A percentile compares a stretch with the other conserved stretches of the same genome.
Conservation (phyloP, 78 protist genomes). For the Dictyostelium discoideum region DNA sequence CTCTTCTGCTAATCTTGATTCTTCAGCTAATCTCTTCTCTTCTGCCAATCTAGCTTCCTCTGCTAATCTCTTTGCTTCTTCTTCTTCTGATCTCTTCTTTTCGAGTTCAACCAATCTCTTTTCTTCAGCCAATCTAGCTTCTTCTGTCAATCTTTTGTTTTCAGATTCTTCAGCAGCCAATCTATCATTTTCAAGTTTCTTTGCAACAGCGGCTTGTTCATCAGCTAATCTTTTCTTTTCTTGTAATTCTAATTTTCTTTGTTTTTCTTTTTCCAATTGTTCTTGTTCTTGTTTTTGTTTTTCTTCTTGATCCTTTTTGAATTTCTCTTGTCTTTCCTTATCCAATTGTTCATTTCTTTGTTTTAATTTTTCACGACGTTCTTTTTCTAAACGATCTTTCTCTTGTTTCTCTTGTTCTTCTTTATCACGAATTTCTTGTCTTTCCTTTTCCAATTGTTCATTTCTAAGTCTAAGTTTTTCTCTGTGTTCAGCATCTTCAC, state of each 20-base stretch:
- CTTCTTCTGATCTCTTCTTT: neutral
- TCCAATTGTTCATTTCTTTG: neutral
- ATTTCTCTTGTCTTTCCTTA: neutral
- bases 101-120: neutral
- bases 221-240: neutral
- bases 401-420: neutral
- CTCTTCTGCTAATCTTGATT: slow-evolving; percentile 12
- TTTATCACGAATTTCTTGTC: neutral
- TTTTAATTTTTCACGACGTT: slow-evolving; percentile 7
- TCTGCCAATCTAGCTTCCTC: neutral
- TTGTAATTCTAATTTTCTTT: slow-evolving; percentile 17
- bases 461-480: slow-evolving; percentile 8
- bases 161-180: slow-evolving; percentile 10
- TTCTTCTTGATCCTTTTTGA: neutral
- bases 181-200: neutral
- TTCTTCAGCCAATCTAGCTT: neutral
- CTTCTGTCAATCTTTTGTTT: neutral
- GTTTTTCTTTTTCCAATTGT: neutral
- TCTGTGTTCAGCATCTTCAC: neutral
- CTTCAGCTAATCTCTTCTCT: neutral
- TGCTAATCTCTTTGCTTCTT: neutral
- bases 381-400: neutral
- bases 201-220: neutral
- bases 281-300: slow-evolving; percentile 8
- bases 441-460: neutral